phyloP scores from a whole-genome alignment of 2,329 filamentous ascomycete species.

The Microcyclospora tardicrescens region DNA sequence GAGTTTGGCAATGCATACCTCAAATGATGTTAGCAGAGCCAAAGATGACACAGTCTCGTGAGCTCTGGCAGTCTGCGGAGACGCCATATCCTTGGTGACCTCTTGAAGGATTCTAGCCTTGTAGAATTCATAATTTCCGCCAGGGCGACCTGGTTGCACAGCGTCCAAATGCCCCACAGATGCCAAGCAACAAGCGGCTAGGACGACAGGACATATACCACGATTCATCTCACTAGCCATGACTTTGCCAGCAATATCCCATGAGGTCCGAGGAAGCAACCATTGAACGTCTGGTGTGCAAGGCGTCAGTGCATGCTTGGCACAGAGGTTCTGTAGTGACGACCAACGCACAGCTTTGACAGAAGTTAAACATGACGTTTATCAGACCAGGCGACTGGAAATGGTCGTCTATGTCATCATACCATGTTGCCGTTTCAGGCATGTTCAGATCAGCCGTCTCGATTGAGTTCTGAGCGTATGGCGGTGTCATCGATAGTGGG shows the following conservation, averaged over 20 bases:
- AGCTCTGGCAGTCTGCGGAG: background rate
- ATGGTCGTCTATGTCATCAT: background rate
- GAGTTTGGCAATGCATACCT: background rate
- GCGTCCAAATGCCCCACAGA: constrained; percentile 5
- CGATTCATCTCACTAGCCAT: constrained; percentile 1
- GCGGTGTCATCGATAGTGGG: too few relatives aligned
- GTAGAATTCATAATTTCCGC: constrained; percentile 1
- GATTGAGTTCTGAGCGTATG: too few relatives aligned
- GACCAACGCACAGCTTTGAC: constrained; percentile 4
- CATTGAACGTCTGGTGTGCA: constrained; percentile 2
- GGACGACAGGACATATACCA: constrained; percentile 2
- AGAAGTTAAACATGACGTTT: constrained; percentile 2
- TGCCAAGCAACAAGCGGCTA: constrained; percentile 4
- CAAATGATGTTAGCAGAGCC: constrained; percentile 1
- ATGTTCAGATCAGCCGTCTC: too few relatives aligned
- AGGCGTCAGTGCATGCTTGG: background rate
- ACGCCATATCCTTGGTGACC: constrained; percentile 1
- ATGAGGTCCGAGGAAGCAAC: constrained; percentile 3
- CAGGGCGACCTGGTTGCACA: constrained; percentile 1
- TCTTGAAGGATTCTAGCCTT: constrained; percentile 2
- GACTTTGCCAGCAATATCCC: constrained; percentile 2
- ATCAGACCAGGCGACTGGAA: constrained; percentile 3
- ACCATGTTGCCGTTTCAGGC: too few relatives aligned
- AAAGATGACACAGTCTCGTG: background rate
- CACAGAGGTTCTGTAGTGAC: background rate